Conservation (phyloP, 2,329 filamentous ascomycete species). For the Hypoxylon sp. region DNA sequence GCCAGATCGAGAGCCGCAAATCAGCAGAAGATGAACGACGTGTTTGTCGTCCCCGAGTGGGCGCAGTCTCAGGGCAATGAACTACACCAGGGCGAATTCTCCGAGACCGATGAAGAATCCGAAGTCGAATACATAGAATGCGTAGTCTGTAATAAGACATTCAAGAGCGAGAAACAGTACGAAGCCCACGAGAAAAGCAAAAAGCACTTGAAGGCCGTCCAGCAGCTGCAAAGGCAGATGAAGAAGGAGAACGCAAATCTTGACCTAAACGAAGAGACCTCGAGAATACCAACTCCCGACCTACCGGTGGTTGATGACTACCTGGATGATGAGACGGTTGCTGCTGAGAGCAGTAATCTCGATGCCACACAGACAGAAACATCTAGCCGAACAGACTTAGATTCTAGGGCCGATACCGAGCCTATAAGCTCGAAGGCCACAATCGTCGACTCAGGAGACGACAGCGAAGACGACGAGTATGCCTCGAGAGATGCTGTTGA, state of each 20-base stretch:
- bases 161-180: slow-evolving; percentile 93
- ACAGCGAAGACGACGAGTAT: slow-evolving; percentile 61
- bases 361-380: slow-evolving; percentile 18
- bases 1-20: slow-evolving; percentile 86
- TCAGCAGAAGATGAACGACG: slow-evolving; percentile 77
- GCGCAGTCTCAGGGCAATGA: slow-evolving; percentile 72
- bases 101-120: slow-evolving; percentile 67
- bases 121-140: slow-evolving; percentile 78
- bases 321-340: slow-evolving; percentile 13
- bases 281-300: slow-evolving; percentile 10
- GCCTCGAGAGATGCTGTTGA: slow-evolving; percentile 62
- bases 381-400: slow-evolving; percentile 19
- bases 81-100: slow-evolving; percentile 69
- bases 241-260: slow-evolving; percentile 79
- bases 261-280: slow-evolving; percentile 58
- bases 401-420: slow-evolving; percentile 27
- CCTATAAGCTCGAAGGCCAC: slow-evolving; percentile 23
- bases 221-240: slow-evolving; percentile 86
- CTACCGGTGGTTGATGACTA: slow-evolving; percentile 22
- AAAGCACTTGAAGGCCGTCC: slow-evolving; percentile 90
- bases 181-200: slow-evolving; percentile 96
- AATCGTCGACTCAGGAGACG: slow-evolving; percentile 34
- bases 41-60: slow-evolving; percentile 80
- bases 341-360: slow-evolving; percentile 1
- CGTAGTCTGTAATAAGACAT: slow-evolving; percentile 81